A percentile compares a stretch with the other conserved stretches of the same genome.
Conservation (phyloP, 2,329 filamentous ascomycete species). For the Plectosphaerella sp. region DNA sequence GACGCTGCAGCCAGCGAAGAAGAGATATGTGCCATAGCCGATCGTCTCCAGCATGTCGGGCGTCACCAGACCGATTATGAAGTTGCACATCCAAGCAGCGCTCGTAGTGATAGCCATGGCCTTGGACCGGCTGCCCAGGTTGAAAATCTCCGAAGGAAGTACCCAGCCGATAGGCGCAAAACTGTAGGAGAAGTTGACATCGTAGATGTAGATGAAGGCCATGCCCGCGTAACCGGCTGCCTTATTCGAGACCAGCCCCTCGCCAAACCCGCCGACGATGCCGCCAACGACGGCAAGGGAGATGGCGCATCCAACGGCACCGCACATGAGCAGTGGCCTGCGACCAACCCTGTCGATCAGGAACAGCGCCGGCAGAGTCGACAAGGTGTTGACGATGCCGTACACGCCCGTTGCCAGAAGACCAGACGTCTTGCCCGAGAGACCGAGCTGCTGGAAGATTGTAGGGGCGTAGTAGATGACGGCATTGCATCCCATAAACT, state of each 20-base stretch:
- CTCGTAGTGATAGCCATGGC: constrained; percentile 55
- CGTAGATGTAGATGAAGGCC: constrained; percentile 55
- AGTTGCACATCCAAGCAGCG: constrained; percentile 53
- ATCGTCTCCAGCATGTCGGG: constrained; percentile 51
- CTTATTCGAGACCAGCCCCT: constrained; percentile 36
- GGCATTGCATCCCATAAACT: constrained; percentile 46
- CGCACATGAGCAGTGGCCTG: constrained; percentile 37
- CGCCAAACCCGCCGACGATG: constrained; percentile 43
- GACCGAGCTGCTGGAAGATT: constrained; percentile 38
- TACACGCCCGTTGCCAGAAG: constrained; percentile 55
- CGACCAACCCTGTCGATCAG: constrained; percentile 42
- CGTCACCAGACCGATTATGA: constrained; percentile 31
- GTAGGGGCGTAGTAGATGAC: constrained; percentile 44
- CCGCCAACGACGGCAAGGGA: constrained; percentile 52
- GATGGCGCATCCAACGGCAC: constrained; percentile 20
- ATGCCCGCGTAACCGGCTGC: constrained; percentile 55
- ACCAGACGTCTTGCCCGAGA: constrained; percentile 33
- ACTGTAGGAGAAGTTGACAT: constrained; percentile 25
- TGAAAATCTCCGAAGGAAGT: constrained; percentile 55
- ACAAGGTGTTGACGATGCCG: constrained; percentile 51
- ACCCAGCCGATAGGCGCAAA: constrained; percentile 50
- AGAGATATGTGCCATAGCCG: constrained; percentile 44
- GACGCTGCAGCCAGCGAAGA: constrained; percentile 10
- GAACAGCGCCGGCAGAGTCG: constrained; percentile 30
- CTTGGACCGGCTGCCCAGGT: constrained; percentile 52